Percentiles rank a stretch among this genome's conserved stretches.
phyloP scores from a whole-genome alignment of 176 grass and related monocot genomes.

The Hyparrhenia diplandra region DNA sequence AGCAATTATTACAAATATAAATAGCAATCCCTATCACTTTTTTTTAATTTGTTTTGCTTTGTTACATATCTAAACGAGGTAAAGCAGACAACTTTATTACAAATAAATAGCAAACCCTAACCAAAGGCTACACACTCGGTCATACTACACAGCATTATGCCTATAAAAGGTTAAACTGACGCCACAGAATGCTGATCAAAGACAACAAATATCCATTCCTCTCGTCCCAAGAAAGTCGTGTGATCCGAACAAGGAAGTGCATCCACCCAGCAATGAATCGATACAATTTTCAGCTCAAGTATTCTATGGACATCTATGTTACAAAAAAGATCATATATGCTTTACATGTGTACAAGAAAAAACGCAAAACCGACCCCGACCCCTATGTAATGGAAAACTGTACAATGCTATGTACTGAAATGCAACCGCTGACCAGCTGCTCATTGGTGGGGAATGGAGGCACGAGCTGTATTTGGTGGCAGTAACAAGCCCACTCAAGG shows the following conservation, averaged over 20 bases:
- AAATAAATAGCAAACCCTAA: neutral
- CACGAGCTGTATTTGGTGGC: neutral
- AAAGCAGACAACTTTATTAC: too few relatives aligned
- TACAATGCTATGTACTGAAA: conserved; percentile 62
- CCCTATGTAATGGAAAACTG: conserved; percentile 44
- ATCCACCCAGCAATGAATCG: conserved; percentile 13
- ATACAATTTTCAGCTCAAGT: conserved; percentile 13
- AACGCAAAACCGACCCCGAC: conserved; percentile 3
- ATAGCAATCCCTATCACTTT: too few relatives aligned
- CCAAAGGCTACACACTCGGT: too few relatives aligned
- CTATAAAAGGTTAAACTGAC: too few relatives aligned
- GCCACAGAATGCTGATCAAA: too few relatives aligned
- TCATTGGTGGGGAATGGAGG: neutral
- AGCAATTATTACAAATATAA: too few relatives aligned
- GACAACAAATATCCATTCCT: neutral
- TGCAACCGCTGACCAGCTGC: neutral
- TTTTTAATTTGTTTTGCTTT: neutral
- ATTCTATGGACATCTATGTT: conserved; percentile 41
- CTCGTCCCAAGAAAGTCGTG: neutral
- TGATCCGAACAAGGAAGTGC: neutral
- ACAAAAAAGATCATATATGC: conserved; percentile 27
- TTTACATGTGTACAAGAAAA: conserved; percentile 56
- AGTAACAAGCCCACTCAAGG: neutral
- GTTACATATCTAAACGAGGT: neutral
- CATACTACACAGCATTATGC: too few relatives aligned